Evolutionary conservation across 2,329 filamentous ascomycete species (phyloP), one percentile per base, ranked within the genome.

Genomic region (Trichoderma sp.): DNA sequence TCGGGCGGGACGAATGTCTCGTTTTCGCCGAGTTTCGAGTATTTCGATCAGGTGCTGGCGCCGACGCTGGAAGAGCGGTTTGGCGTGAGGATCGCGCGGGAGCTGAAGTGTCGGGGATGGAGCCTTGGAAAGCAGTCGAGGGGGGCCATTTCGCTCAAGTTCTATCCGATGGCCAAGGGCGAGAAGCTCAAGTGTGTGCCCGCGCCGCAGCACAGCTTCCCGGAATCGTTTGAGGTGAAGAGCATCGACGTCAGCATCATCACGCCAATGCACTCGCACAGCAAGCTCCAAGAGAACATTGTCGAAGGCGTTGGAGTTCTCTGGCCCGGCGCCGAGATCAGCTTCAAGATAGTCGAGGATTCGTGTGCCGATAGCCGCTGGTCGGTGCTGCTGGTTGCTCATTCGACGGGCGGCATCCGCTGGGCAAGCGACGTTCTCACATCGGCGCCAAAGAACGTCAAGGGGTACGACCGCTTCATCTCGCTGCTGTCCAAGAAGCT

Each of bases 11-110:
- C 87, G 1, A 89, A 90, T 71, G 84, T 86, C 2, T 79, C 81
- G 11, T 87, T 83, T 73, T 87, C 87, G 0, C 80, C 83, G 1
- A 87, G 83, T n/a, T 89, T 82, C 69, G 87, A 90, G 73, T 90
- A 90, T 73, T 77, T 89, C 4, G 86, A 88, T 73, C 87, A 89
- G 73, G 84, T 90, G 0, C 79, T 90, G 1, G 77, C 89, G 37
- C 87, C 87, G 3, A 79, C 81, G 0, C 77, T 90, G 0, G 80
- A 86, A 73, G 78, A 80, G 2, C 79, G 80, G 4, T 88, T 89
- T 66, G 81, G 82, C 1, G 76, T 89, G 51, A 66, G 68, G 1
- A 80, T 87, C 4, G 81, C 85, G 69, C 75, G 86, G 8, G 72
- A 76, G 21, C 73, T 89, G 11, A 76, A 80, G 39, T 71, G 60